Percentiles rank a stretch among this genome's conserved stretches.
Conservation (phyloP, 2,329 filamentous ascomycete species). For the Talaromyces sp. region DNA sequence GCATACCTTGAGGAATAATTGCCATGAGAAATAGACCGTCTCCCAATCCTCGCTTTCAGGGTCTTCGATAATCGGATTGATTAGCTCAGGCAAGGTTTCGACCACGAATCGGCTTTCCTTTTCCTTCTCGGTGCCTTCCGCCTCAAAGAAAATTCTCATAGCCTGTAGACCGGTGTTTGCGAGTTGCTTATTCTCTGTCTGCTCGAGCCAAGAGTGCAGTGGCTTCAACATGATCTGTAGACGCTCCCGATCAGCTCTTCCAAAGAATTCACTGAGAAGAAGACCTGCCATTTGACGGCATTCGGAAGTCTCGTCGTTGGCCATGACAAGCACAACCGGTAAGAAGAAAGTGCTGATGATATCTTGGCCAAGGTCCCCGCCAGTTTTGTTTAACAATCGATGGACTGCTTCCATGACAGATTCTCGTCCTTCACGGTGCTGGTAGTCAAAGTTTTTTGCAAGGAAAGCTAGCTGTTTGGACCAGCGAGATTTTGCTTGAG, state of each 20-base stretch:
- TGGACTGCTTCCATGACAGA: constrained; percentile 92
- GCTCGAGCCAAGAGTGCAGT: constrained; percentile 71
- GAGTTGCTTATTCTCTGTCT: constrained; percentile 68
- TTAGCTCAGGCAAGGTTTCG: constrained; percentile 52
- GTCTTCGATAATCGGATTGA: constrained; percentile 50
- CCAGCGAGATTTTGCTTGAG: constrained; percentile 85
- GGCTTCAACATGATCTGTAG: constrained; percentile 67
- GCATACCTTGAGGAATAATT: constrained; percentile 65
- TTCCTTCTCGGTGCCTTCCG: constrained; percentile 59
- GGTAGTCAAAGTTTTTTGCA: constrained; percentile 85
- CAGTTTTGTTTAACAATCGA: constrained; percentile 79
- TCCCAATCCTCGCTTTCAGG: constrained; percentile 60
- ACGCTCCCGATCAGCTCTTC: constrained; percentile 69
- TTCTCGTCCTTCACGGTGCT: constrained; percentile 80
- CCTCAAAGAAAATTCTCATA: constrained; percentile 79
- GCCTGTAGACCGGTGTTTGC: constrained; percentile 72
- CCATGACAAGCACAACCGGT: constrained; percentile 77
- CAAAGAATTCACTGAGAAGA: constrained; percentile 76
- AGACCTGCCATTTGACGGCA: constrained; percentile 79
- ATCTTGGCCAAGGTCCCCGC: constrained; percentile 77
- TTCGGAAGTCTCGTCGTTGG: constrained; percentile 82
- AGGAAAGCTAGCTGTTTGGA: constrained; percentile 85
- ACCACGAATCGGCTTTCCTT: constrained; percentile 65
- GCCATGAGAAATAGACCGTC: constrained; percentile 69
- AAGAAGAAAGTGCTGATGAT: constrained; percentile 78